Evolutionary conservation across 768 basidiomycete species (phyloP).

Genomic region (Arthromyces matolae): DNA sequence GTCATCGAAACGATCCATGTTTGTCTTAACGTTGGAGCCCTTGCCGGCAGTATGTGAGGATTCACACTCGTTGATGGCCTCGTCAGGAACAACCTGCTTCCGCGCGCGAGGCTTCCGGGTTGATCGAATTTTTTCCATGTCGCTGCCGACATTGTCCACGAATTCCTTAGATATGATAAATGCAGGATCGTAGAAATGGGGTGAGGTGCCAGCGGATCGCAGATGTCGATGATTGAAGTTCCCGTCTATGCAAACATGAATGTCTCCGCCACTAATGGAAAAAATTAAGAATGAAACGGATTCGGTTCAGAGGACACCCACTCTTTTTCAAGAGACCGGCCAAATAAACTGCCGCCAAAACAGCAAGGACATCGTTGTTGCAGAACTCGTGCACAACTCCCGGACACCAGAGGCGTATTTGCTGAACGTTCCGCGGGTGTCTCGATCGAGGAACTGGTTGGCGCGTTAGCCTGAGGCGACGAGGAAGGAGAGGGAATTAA

Average conservation of each 20-base stretch:
- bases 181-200: slow-evolving; percentile 26
- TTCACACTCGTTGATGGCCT: slow-evolving; percentile 33
- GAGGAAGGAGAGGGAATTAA: no score
- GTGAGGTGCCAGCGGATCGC: slow-evolving; percentile 25
- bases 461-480: no score
- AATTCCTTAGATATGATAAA: slow-evolving; percentile 32
- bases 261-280: slow-evolving; percentile 28
- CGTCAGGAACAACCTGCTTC: slow-evolving; percentile 23
- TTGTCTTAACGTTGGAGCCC: slow-evolving; percentile 17
- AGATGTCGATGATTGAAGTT: slow-evolving; percentile 38
- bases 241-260: slow-evolving; percentile 34
- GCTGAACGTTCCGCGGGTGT: no score
- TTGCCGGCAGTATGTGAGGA: slow-evolving; percentile 28
- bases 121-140: slow-evolving; percentile 20
- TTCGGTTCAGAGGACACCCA: no score
- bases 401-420: no score
- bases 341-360: no score
- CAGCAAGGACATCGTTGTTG: no score
- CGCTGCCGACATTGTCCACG: slow-evolving; percentile 29
- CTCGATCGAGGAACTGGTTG: no score
- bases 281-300: no score
- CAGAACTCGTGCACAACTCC: no score
- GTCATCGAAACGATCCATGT: slow-evolving; percentile 25
- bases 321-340: no score
- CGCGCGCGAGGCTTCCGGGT: slow-evolving; percentile 12